Percentiles rank a stretch among this genome's conserved stretches.
phyloP scores from a whole-genome alignment of 2,329 filamentous ascomycete species.

The Metarhizium brunneum region DNA sequence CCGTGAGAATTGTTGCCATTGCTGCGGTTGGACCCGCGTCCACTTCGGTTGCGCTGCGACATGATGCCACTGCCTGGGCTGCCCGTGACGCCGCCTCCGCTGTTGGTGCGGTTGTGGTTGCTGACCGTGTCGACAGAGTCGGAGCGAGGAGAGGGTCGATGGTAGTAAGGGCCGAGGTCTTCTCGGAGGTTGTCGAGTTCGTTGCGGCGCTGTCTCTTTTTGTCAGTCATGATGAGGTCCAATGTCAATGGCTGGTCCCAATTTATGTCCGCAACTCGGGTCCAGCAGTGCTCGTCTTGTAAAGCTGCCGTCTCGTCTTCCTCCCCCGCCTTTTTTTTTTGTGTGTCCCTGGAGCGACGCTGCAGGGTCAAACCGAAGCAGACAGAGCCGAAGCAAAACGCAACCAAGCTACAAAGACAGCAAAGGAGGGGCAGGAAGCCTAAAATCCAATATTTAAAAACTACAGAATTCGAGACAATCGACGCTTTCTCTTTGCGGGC shows the following conservation, averaged over 20 bases:
- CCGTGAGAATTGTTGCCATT: constrained; percentile 30
- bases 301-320: neutral
- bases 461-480: neutral
- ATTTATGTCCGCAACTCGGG: neutral
- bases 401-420: neutral
- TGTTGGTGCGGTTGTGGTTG: constrained; percentile 8
- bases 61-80: constrained; percentile 15
- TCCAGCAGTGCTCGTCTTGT: too few species aligned
- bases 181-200: constrained; percentile 24
- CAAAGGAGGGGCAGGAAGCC: neutral
- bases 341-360: neutral
- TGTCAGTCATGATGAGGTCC: constrained; percentile 24
- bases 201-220: constrained; percentile 20
- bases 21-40: constrained; percentile 34
- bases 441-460: neutral
- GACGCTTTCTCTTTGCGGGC: neutral
- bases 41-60: constrained; percentile 36
- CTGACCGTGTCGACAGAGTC: constrained; percentile 1
- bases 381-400: neutral
- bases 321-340: neutral
- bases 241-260: neutral
- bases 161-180: constrained; percentile 24
- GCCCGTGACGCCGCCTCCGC: constrained; percentile 7
- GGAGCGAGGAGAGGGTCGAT: constrained; percentile 14
- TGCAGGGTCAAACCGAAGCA: neutral